Evolutionary conservation across 352 stramenopile genomes (phyloP), one percentile per base, ranked within the genome.

Genomic region (Globisporangium acanthophoron): DNA sequence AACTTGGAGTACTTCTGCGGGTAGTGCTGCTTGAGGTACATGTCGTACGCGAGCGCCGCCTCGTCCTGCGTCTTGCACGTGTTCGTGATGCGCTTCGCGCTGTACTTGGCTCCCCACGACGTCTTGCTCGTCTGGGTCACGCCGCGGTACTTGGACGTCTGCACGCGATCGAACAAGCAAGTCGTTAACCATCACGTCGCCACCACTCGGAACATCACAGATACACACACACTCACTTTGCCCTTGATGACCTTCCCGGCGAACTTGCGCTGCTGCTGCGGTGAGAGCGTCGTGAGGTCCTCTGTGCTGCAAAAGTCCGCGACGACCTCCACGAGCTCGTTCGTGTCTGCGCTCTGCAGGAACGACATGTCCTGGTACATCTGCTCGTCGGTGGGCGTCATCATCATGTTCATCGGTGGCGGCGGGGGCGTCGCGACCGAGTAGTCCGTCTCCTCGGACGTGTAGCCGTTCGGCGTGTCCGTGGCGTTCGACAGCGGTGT

Each of bases 51-150:
- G 53, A 77, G 77, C 31, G 84, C 86, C 7, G 86, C 86, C 52
- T 95, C 84, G 57, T 95, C 81, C 0, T 82, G 75, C n/a, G 86
- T 94, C 62, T 92, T 93, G 66, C 83, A 95, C 29, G 79, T 93
- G 71, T 92, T 95, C 21, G 82, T 91, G 57, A 95, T 92, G 46
- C 84, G 80, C 68, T 95, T 93, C 54, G 85, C 81, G 45, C 76
- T 91, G 76, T 93, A 92, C 68, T 92, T 93, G 59, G 83, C 83
- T n/a, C 84, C 82, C 86, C 84, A 95, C 35, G 79, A 88, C 16
- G 80, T 92, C 67, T 94, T 92, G 59, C 80, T 95, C 29, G 84
- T 93, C 62, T 92, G 81, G 11, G 83, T 93, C 40, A 95, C 83
- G 18, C 83, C 84, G 11, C 82, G 80, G 53, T 90, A 95, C 68